These are phyloP conservation scores for Botrytis porri DNA, from an alignment of 2,329 filamentous ascomycete species.

Conservation along the genomic window DNA sequence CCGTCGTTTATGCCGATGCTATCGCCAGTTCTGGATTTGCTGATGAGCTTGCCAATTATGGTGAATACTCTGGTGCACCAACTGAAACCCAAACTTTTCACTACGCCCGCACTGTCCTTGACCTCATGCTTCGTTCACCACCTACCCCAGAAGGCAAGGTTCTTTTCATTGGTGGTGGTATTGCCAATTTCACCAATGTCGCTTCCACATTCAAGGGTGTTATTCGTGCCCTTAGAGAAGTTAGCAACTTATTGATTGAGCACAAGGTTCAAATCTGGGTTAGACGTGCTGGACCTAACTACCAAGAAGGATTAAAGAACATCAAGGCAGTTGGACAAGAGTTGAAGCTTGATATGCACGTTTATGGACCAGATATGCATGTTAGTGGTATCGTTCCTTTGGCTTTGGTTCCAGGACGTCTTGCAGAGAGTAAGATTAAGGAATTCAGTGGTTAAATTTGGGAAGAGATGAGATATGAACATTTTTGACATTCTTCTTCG, in stretches of 20 bases:
- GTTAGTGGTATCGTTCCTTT: conserved; percentile 95
- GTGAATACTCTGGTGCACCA: conserved; percentile 98
- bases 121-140: conserved; percentile 94
- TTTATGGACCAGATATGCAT: conserved; percentile 76
- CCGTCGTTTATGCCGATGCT: conserved; percentile 97
- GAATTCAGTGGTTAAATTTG: conserved; percentile 48
- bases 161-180: conserved; percentile 98
- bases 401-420: conserved; percentile 68
- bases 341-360: conserved; percentile 93
- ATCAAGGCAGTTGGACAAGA: conserved; percentile 96
- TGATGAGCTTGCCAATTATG: conserved; percentile 97
- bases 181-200: conserved; percentile 99
- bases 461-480: conserved; percentile 22
- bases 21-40: conserved; percentile 96
- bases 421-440: conserved; percentile 58
- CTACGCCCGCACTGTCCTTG: conserved; percentile 94
- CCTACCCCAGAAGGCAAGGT: conserved; percentile 88
- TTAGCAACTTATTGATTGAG: conserved; percentile 79
- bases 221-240: conserved; percentile 91
- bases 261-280: conserved; percentile 99
- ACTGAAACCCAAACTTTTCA: conserved; percentile 99
- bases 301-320: conserved; percentile 99
- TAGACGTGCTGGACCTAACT: conserved; percentile 86
- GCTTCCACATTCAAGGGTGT: conserved; percentile 99
- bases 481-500: conserved; percentile 25